Evolutionary conservation across 768 basidiomycete genomes (phyloP).

Genomic region (Russula virescens): DNA sequence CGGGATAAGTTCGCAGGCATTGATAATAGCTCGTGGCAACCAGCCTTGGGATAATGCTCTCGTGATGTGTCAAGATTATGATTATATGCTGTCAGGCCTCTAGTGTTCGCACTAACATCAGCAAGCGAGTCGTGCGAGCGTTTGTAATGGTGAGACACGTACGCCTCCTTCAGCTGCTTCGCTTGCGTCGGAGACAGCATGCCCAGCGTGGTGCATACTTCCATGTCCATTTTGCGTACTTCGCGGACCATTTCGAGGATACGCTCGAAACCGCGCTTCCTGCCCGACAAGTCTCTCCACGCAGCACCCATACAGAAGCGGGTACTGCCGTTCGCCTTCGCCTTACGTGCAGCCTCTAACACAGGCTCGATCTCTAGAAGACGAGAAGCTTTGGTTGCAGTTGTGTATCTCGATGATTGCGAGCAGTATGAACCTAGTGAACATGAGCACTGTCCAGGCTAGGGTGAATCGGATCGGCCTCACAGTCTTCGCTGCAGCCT

Average conservation of each 20-base stretch:
- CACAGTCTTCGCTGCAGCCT: constrained; percentile 91
- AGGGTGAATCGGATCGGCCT: constrained; percentile 9
- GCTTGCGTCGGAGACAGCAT: constrained; percentile 97
- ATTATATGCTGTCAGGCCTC: constrained; percentile 95
- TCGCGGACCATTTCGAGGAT: constrained; percentile 90
- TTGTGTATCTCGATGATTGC: constrained; percentile 90
- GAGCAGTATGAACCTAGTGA: constrained; percentile 89
- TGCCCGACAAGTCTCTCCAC: constrained; percentile 90
- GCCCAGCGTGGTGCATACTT: constrained; percentile 97
- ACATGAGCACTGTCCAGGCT: constrained; percentile 15
- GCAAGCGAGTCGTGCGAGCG: not conserved
- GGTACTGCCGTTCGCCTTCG: constrained; percentile 95
- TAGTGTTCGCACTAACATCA: constrained; percentile 28
- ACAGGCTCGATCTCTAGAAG: constrained; percentile 89
- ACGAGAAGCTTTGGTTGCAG: constrained; percentile 81
- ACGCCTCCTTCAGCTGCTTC: constrained; percentile 87
- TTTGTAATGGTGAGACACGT: constrained; percentile 28
- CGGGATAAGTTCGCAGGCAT: not conserved
- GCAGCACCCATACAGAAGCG: constrained; percentile 99
- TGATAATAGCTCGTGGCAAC: constrained; percentile 20
- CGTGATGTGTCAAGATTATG: constrained; percentile 98
- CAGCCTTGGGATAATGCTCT: constrained; percentile 89
- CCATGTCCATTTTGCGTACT: constrained; percentile 95
- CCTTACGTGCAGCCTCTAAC: constrained; percentile 84
- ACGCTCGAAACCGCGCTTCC: constrained; percentile 89